phyloP scores from a whole-genome alignment of 2,329 filamentous ascomycete species.

The Exophiala dermatitidis region DNA sequence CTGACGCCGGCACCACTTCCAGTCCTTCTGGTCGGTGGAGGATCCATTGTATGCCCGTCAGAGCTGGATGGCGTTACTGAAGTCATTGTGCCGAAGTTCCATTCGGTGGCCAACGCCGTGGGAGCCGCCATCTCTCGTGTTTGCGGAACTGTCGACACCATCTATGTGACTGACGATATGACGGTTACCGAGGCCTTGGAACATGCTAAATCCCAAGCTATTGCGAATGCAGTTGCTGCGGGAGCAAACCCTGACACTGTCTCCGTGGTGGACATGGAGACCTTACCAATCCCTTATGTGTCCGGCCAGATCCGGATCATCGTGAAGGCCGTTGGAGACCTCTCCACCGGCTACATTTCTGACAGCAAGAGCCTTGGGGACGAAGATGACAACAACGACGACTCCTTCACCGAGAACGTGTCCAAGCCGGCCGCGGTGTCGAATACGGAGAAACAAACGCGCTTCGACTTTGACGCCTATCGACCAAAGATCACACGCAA shows the following conservation, averaged over 20 bases:
- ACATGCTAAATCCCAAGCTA: conserved; percentile 21
- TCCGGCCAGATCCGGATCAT: conserved; percentile 30
- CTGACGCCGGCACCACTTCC: conserved; percentile 45
- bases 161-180: conserved; percentile 34
- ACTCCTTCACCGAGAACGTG: neutral
- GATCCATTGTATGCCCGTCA: conserved; percentile 47
- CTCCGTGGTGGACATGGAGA: conserved; percentile 33
- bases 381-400: neutral
- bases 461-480: conserved; percentile 14
- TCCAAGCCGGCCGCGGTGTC: neutral
- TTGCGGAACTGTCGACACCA: conserved; percentile 47
- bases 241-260: conserved; percentile 20
- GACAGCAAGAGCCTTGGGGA: neutral
- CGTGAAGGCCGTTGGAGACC: conserved; percentile 30
- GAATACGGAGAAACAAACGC: conserved; percentile 7
- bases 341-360: neutral
- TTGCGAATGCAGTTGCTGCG: conserved; percentile 15
- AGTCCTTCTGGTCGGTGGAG: conserved; percentile 53
- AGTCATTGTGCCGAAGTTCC: conserved; percentile 44
- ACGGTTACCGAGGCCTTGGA: conserved; percentile 28
- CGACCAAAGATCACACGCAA: conserved; percentile 23
- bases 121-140: conserved; percentile 54
- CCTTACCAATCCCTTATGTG: conserved; percentile 33
- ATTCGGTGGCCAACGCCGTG: conserved; percentile 54
- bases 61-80: conserved; percentile 45